These are phyloP conservation scores for Backusella tuberculispora DNA, from an alignment of 192 early-diverging fungal species.

Conservation along the genomic window DNA sequence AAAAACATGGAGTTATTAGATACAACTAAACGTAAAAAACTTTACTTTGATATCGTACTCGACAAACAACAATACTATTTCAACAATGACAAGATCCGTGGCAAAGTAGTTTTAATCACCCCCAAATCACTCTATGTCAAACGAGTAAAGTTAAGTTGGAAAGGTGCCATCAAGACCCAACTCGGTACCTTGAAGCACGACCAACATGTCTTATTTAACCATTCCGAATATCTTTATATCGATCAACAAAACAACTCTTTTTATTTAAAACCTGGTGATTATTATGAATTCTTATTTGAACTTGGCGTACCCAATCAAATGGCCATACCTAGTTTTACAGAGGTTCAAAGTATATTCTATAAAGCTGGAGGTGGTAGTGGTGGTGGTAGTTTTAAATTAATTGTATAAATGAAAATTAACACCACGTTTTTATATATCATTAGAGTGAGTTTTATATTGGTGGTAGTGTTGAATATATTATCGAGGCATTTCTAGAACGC, in stretches of 20 bases:
- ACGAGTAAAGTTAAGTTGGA: neutral
- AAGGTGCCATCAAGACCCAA: neutral
- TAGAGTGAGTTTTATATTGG: constrained; percentile 9
- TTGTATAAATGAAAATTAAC: no score
- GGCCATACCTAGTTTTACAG: neutral
- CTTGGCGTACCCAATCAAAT: constrained; percentile 6
- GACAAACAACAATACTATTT: constrained; percentile 6
- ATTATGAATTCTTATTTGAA: constrained; percentile 8
- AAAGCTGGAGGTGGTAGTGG: no score
- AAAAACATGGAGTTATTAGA: neutral
- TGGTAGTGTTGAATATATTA: neutral
- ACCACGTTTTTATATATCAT: neutral
- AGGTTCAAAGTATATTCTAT: neutral
- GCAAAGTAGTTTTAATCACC: neutral
- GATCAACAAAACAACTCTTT: neutral
- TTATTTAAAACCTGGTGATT: constrained; percentile 11
- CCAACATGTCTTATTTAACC: neutral
- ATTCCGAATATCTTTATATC: neutral
- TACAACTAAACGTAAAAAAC: neutral
- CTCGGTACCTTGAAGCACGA: neutral
- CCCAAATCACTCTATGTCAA: neutral
- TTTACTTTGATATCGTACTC: neutral
- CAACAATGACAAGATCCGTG: neutral
- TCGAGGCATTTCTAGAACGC: neutral
- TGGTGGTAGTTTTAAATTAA: no score